Evolutionary conservation across 176 grass and related monocot species (phyloP), one percentile per base, ranked within the genome.

Genomic region (Rhynchospora pubera): DNA sequence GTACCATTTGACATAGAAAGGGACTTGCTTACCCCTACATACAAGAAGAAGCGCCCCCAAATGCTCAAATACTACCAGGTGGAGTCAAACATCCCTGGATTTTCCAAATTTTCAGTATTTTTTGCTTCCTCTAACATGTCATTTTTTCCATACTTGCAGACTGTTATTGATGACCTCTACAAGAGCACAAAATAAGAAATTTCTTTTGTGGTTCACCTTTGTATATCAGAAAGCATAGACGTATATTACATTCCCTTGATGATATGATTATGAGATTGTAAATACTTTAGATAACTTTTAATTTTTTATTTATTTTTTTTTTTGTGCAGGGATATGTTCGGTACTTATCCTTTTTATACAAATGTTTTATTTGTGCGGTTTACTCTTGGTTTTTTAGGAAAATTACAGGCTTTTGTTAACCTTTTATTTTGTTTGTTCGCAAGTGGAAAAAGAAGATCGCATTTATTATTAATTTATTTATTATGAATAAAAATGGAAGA

Each of bases 41-140:
- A 80, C 77, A 98, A 98, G 79, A 98, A 93, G 90, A 98, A 98
- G 86, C 87, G 92, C 3, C 92, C 92, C 4, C 95, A 94, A 45
- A 34, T 98, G 90, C 92, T 91, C n/a, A 93, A 91, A 63, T 83
- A 98, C 66, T 94, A 98, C 22, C 89, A 94, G 96, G 92, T 94
- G 5, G 50, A 58, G 34, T 80, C 52, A 28, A 28, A 12, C 57
- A 72, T 45, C 55, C 55, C 61, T 62, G 12, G 34, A 61, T 75
- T 62, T 84, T 43, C 9, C 24, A 42, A 48, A 65, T 65, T 16
- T 32, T 14, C 23, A n/a, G 14, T 3, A 51, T 15, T 26, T 74
- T 52, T 43, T 64, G 16, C 78, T 82, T 9, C 8, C 52, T 18
- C 10, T 32, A 15, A 30, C 10, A 55, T 32, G 13, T 15, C 11